Evolutionary conservation across 805 yeast species (phyloP).

Genomic region (Starmerella tilneyi): DNA sequence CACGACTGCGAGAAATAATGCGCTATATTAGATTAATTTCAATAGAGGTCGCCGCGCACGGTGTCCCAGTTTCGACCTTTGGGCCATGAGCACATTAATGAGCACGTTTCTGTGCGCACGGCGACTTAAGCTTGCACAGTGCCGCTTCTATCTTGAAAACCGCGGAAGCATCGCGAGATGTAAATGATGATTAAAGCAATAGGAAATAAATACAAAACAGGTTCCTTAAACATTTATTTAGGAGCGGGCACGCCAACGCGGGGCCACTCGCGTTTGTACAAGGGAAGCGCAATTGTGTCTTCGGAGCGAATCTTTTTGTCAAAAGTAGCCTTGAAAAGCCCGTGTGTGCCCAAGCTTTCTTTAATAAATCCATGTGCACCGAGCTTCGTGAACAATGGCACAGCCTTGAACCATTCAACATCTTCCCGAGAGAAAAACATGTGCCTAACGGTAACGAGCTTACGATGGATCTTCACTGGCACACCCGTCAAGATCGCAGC

Average conservation of each 20-base stretch:
- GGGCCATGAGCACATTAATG: too few relatives aligned
- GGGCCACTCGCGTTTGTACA: conserved; percentile 94
- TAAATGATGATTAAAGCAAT: not conserved
- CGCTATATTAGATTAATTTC: too few relatives aligned
- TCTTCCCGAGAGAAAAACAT: conserved; percentile 94
- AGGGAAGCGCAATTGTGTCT: conserved; percentile 86
- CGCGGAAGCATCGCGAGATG: not conserved
- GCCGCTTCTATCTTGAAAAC: too few relatives aligned
- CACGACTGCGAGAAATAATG: too few relatives aligned
- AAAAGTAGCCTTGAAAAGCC: conserved; percentile 91
- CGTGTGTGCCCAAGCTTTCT: conserved; percentile 95
- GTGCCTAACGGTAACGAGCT: conserved; percentile 82
- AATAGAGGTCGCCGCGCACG: too few relatives aligned
- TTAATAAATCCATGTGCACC: conserved; percentile 93
- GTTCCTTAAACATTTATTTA: not conserved
- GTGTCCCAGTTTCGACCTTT: too few relatives aligned
- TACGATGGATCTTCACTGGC: conserved; percentile 89
- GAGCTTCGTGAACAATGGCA: conserved; percentile 82
- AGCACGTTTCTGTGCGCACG: too few relatives aligned
- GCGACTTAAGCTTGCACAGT: too few relatives aligned
- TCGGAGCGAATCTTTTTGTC: conserved; percentile 85
- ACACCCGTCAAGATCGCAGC: conserved; percentile 86
- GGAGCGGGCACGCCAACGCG: conserved; percentile 12
- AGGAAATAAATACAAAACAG: not conserved
- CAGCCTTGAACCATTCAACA: conserved; percentile 76